phyloP scores from a whole-genome alignment of 805 yeast genomes.

The Wickerhamiella qilinensis region DNA sequence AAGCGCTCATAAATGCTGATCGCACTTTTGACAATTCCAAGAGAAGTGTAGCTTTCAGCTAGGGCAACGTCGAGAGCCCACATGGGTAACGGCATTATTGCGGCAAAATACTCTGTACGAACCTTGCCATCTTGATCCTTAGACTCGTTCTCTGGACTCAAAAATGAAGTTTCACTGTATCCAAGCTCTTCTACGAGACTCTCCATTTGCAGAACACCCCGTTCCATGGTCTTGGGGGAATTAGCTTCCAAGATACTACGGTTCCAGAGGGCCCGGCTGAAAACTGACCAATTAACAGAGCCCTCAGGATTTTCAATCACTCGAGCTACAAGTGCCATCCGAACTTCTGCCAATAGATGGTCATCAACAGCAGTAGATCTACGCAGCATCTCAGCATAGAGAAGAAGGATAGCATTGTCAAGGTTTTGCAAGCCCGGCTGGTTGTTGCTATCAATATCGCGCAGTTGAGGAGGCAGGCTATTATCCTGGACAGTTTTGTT shows the following conservation, averaged over 20 bases:
- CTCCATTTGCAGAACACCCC: slow-evolving; percentile 88
- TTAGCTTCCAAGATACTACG: slow-evolving; percentile 70
- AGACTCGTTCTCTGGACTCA: slow-evolving; percentile 18
- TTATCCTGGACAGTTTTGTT: slow-evolving; percentile 31
- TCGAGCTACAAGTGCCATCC: slow-evolving; percentile 60
- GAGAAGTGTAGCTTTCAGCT: slow-evolving; percentile 72
- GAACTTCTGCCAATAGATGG: slow-evolving; percentile 62
- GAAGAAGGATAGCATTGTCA: slow-evolving; percentile 59
- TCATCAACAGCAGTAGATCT: slow-evolving; percentile 60
- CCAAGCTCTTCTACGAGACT: slow-evolving; percentile 82
- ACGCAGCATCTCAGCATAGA: slow-evolving; percentile 45
- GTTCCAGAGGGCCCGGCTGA: slow-evolving; percentile 75
- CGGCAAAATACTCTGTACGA: slow-evolving; percentile 56
- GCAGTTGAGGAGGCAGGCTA: slow-evolving; percentile 25
- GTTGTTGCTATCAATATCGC: slow-evolving; percentile 52
- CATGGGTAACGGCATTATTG: slow-evolving; percentile 60
- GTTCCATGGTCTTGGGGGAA: slow-evolving; percentile 72
- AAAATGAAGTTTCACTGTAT: slow-evolving; percentile 12
- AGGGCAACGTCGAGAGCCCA: slow-evolving; percentile 71
- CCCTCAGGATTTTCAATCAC: slow-evolving; percentile 37
- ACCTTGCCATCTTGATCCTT: slow-evolving; percentile 29
- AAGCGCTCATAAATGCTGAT: slow-evolving; percentile 75
- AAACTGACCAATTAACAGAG: slow-evolving; percentile 56
- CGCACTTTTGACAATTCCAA: slow-evolving; percentile 78
- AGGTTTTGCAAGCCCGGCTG: slow-evolving; percentile 59